These are phyloP conservation scores for Calocybe indica DNA, from an alignment of 768 basidiomycete genomes.

Conservation along the genomic window DNA sequence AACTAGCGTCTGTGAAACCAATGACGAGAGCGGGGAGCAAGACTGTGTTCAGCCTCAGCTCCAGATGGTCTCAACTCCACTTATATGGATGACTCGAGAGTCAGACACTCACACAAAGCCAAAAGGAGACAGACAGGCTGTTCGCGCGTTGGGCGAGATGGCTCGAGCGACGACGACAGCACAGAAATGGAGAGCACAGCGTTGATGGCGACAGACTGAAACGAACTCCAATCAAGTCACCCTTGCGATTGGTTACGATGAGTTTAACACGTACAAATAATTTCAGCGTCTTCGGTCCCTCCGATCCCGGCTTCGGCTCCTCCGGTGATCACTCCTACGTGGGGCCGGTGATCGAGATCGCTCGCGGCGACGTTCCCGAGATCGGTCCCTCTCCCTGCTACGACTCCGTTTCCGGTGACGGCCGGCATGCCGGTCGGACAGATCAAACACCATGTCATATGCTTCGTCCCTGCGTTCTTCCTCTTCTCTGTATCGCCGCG, in stretches of 20 bases:
- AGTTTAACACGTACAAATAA: slow-evolving; percentile 3
- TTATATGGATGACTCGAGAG: background rate
- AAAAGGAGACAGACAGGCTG: background rate
- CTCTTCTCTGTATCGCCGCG: slow-evolving; percentile 58
- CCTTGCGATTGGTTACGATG: background rate
- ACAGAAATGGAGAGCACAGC: background rate
- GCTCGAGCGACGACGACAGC: background rate
- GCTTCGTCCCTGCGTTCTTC: slow-evolving; percentile 24
- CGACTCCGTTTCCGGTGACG: slow-evolving; percentile 46
- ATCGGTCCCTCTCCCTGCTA: slow-evolving; percentile 35
- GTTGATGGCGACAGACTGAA: background rate
- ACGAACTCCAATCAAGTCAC: background rate
- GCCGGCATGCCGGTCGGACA: slow-evolving; percentile 33
- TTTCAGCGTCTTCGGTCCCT: slow-evolving; percentile 8
- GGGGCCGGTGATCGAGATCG: slow-evolving; percentile 31
- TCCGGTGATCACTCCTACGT: slow-evolving; percentile 13
- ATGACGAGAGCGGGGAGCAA: slow-evolving; percentile 1
- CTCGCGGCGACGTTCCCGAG: slow-evolving; percentile 23
- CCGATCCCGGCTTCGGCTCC: slow-evolving; percentile 17
- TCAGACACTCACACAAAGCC: slow-evolving; percentile 1
- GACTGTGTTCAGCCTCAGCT: background rate
- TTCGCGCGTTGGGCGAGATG: background rate
- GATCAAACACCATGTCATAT: slow-evolving; percentile 86
- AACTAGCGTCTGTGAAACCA: background rate
- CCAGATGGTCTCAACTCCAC: background rate